Conservation (phyloP, 2,329 filamentous ascomycete species). For the Cordyceps tenuipes region DNA sequence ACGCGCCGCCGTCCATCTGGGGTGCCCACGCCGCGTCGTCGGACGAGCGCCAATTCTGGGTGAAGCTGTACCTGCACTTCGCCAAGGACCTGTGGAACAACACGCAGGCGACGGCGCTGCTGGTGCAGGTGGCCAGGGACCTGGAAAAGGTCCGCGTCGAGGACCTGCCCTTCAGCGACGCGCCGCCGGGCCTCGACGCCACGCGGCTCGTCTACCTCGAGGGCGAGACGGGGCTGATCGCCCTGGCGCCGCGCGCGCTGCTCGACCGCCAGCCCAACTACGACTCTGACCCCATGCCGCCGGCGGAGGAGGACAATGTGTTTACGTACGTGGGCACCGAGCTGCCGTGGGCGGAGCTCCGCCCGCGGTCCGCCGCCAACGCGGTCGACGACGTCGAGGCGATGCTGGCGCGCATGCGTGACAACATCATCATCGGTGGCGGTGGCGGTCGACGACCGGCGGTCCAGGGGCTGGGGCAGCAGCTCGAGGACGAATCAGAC, state of each 20-base stretch:
- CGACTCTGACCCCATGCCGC: conserved; percentile 76
- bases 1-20: conserved; percentile 76
- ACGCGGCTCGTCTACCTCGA: conserved; percentile 74
- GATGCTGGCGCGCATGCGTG: conserved; percentile 21
- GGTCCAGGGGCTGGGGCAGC: too few species aligned
- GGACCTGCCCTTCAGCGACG: conserved; percentile 31
- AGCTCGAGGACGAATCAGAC: conserved; percentile 18
- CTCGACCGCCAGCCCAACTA: conserved; percentile 59
- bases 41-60: conserved; percentile 56
- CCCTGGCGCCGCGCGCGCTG: conserved; percentile 56
- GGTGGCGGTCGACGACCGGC: background rate
- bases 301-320: conserved; percentile 45
- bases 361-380: background rate
- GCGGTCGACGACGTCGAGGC: conserved; percentile 13
- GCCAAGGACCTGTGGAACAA: conserved; percentile 84
- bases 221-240: conserved; percentile 63
- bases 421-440: conserved; percentile 18
- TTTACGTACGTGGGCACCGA: conserved; percentile 37
- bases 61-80: conserved; percentile 66
- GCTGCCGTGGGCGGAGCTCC: conserved; percentile 32
- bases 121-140: conserved; percentile 60
- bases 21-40: conserved; percentile 50
- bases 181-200: conserved; percentile 38
- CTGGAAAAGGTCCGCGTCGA: conserved; percentile 32
- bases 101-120: conserved; percentile 56